Evolutionary conservation across 2,329 filamentous ascomycete species (phyloP), one percentile per base, ranked within the genome.

Genomic region (Hymenoscyphus occultus): DNA sequence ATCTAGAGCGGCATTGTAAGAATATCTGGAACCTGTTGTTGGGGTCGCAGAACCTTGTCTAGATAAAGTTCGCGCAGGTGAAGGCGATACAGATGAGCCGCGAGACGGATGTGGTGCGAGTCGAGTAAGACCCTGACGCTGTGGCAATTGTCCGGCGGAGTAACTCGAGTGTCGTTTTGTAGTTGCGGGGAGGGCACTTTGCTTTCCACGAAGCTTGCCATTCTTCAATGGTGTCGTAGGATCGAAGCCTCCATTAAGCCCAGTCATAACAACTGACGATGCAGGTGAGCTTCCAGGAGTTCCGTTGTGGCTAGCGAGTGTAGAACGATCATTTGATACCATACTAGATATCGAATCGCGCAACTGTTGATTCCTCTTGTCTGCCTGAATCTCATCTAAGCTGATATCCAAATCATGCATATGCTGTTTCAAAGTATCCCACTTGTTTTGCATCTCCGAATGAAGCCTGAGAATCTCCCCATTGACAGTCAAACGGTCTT

Each of bases 261-360:
- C 82, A 39, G 81, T 77, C 71, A 86, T 75, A 59, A 89, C 77
- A 22, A 90, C 80, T 22, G 87, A 90, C 16, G 87, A 90, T 32
- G 88, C 86, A 32, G 89, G 88, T 4, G 88, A 90, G 71, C 80
- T 85, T 61, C 80, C 80, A 2, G 84, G 84, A 1, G 84, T 86
- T 60, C 74, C 74, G 59, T 73, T 72, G 16, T 72, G 76, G 68
- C 80, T 83, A 64, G 79, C 79, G 45, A 79, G 74, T 62, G 80
- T 82, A 22, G 82, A 78, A 14, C 85, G 82, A 62, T 77, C 75
- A 62, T 77, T 76, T 13, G 73, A 74, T 13, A 96, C 82, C 77
- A 97, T 92, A 71, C 91, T 97, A 0, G 93, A 97, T 64, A 98
- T 90, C 0, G 94, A 97, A 76, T 98, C 94, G 58, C 94, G 86